These are phyloP conservation scores for Kingdonia uniflora DNA, from an alignment of 164 flowering plant species.

Conservation along the genomic window DNA sequence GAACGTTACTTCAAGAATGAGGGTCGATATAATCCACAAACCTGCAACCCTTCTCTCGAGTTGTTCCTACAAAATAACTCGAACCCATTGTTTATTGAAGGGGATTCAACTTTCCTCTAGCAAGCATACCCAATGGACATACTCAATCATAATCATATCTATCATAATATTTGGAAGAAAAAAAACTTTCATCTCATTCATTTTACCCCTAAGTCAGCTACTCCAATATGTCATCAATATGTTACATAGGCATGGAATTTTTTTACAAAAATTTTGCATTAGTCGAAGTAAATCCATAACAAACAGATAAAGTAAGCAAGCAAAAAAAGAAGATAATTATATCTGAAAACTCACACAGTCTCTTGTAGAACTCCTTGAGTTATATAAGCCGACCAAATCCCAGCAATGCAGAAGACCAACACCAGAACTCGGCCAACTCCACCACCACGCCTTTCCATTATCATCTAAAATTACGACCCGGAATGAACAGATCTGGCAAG, in stretches of 20 bases:
- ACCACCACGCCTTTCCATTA: conserved; percentile 70
- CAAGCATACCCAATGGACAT: too few species aligned
- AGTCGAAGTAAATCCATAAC: neutral
- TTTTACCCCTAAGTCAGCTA: too few species aligned
- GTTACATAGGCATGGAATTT: too few species aligned
- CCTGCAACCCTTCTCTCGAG: too few species aligned
- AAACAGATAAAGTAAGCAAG: neutral
- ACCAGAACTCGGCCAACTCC: conserved; percentile 68
- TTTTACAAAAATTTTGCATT: neutral
- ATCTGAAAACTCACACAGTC: neutral
- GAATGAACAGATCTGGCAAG: conserved; percentile 12
- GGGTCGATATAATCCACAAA: too few species aligned
- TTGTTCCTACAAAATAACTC: too few species aligned
- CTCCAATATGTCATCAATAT: too few species aligned
- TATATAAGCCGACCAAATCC: conserved; percentile 94
- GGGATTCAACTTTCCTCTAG: too few species aligned
- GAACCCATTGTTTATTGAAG: too few species aligned
- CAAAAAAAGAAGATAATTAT: conserved; percentile 1
- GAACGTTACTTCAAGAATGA: too few species aligned
- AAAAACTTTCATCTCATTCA: neutral
- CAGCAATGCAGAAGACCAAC: conserved; percentile 71
- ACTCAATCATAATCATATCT: too few species aligned
- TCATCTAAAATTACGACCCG: conserved; percentile 23
- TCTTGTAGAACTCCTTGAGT: conserved; percentile 24
- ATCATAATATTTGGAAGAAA: too few species aligned